Percentiles rank a stretch among this genome's conserved stretches.
These are phyloP conservation scores for Coemansia sp. DNA, from an alignment of 192 early-diverging fungal genomes.

Conservation along the genomic window DNA sequence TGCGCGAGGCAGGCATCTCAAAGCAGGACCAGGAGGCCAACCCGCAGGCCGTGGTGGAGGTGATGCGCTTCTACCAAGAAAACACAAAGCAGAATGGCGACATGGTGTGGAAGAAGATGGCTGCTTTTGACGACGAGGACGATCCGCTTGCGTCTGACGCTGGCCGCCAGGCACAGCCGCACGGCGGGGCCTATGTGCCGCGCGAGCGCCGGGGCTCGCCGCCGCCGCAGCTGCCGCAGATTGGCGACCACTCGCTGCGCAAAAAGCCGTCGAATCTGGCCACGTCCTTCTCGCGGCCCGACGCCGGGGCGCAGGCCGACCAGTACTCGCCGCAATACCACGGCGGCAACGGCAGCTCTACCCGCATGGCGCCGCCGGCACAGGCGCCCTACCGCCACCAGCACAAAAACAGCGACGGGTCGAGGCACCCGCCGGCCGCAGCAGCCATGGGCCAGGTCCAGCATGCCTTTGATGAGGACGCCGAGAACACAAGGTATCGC, in stretches of 20 bases:
- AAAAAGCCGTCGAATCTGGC: constrained; percentile 33
- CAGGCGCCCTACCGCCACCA: constrained; percentile 46
- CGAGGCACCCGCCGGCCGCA: constrained; percentile 15
- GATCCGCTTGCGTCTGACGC: constrained; percentile 19
- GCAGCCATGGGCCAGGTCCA: constrained; percentile 21
- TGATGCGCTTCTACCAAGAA: constrained; percentile 80
- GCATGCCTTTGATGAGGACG: constrained; percentile 37
- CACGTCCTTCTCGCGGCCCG: constrained; percentile 18
- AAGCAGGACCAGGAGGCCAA: constrained; percentile 90
- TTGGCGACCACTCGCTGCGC: constrained; percentile 28
- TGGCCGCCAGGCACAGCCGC: constrained; percentile 24
- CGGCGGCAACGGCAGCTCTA: too few relatives aligned
- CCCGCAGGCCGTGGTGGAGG: constrained; percentile 82
- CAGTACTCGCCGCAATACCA: constrained; percentile 39
- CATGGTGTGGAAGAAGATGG: constrained; percentile 49
- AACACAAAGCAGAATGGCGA: constrained; percentile 47
- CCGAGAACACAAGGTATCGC: constrained; percentile 39
- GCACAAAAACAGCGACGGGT: constrained; percentile 38
- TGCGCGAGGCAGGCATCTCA: constrained; percentile 90
- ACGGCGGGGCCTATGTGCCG: constrained; percentile 13
- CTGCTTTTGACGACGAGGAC: constrained; percentile 18
- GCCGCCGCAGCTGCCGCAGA: constrained; percentile 42
- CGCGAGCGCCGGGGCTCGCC: constrained; percentile 18
- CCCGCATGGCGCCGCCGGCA: constrained; percentile 7
- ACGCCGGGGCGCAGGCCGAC: constrained; percentile 10